Base-by-base conservation (phyloP, 495 filamentous ascomycete genomes). In the Lasiosphaeriaceae sp. region DNA sequence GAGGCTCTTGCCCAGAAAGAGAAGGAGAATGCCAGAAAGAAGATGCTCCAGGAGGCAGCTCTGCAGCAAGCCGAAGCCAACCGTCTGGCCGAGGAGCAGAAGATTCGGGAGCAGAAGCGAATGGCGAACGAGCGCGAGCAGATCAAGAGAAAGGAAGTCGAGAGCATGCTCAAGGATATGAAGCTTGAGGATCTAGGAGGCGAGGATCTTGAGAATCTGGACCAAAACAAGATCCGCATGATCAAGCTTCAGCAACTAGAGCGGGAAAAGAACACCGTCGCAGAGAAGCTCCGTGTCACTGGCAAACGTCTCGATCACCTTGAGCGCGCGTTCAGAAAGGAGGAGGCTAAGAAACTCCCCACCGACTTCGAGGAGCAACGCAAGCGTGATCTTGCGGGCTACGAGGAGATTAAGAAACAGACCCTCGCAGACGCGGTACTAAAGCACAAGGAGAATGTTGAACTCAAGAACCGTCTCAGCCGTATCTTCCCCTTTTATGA, bases 221-320 rank as follows among this genome's bases (percentile, higher is more conserved):
- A 97, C 71, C 88, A 83, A 68, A 88, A 89, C 70, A 88, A 86
- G 61, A 86, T 98, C 60, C 90, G 94, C 70, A 86, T 89, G 54
- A 88, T 98, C 75, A 96, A 96, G 78, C 84, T 98, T 43, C 88
- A 90, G 43, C 92, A 96, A 69, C 83, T 98, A 16, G 94, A 97
- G 74, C 91, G 93, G 57, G 95, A 98, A 78, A 98, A 97, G 85
- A 95, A 93, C 66, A 92, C 83, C 64, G 84, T 96, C 61, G 84
- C 86, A 45, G 92, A 97, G 71, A 91, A 89, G 66, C 80, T 97
- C 45, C 86, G 92, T 58, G 82, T 93, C 59, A 96, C 93, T 48
- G 89, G 88, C 69, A 97, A 96, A 83, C 87, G 94, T 58, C 92
- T 97, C 68, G 94, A 98, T 71, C 94, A 98, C 75, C 79, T 98